phyloP scores from a whole-genome alignment of 768 basidiomycete species.

The Pisolithus marmoratus region DNA sequence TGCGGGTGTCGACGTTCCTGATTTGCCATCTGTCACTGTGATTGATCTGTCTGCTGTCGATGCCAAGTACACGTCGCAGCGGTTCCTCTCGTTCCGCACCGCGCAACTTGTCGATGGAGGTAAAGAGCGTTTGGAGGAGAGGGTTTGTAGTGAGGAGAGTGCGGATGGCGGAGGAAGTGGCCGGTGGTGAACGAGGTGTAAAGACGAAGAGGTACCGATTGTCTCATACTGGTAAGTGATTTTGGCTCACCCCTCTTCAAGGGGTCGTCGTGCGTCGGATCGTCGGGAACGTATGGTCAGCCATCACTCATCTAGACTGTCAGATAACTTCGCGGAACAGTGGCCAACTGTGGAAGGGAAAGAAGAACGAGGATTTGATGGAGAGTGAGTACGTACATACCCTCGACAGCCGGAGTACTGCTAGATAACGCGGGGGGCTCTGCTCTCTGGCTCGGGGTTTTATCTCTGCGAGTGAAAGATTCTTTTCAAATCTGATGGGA shows the following conservation, averaged over 20 bases:
- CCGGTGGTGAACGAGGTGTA: conserved; percentile 29
- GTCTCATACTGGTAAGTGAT: conserved; percentile 78
- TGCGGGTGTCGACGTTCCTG: conserved; percentile 11
- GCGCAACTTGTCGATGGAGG: conserved; percentile 53
- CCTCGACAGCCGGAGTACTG: not conserved
- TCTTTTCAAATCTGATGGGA: not conserved
- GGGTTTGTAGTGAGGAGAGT: conserved; percentile 46
- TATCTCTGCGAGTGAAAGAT: not conserved
- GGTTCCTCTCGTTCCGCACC: conserved; percentile 63
- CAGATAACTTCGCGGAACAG: not conserved
- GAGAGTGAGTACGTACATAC: not conserved
- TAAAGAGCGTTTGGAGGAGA: conserved; percentile 45
- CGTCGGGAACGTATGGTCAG: conserved; percentile 83
- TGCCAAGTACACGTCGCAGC: conserved; percentile 59
- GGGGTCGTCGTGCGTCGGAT: conserved; percentile 76
- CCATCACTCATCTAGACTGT: conserved; percentile 32
- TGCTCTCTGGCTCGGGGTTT: not conserved
- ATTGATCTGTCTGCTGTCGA: conserved; percentile 30
- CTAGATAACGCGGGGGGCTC: not conserved
- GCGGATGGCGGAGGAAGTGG: conserved; percentile 62
- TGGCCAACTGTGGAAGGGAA: not conserved
- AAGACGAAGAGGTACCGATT: conserved; percentile 47
- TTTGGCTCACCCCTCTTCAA: conserved; percentile 84
- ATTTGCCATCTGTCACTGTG: conserved; percentile 27
- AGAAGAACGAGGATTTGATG: not conserved